Percentiles rank a stretch among this genome's conserved stretches.
phyloP scores from a whole-genome alignment of 768 basidiomycete genomes.

The Macrolepiota albuminosa region DNA sequence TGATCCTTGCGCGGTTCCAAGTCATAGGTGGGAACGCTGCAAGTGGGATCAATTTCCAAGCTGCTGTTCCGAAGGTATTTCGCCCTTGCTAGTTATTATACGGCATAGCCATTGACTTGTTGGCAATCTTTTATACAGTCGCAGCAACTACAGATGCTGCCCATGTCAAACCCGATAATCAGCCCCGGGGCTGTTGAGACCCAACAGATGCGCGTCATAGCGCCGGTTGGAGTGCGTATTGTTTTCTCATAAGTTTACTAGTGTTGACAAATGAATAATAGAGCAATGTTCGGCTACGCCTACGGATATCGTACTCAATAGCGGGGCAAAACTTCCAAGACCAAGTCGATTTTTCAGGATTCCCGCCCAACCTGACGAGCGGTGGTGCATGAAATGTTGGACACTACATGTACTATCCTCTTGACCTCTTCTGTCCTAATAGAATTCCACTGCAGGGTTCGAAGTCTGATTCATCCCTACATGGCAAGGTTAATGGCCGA shows the following conservation, averaged over 20 bases:
- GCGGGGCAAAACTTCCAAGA: slow-evolving; percentile 75
- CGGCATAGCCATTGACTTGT: not conserved
- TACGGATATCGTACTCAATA: slow-evolving; percentile 77
- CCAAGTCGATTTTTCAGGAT: slow-evolving; percentile 91
- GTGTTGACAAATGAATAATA: slow-evolving; percentile 26
- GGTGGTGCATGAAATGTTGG: slow-evolving; percentile 25
- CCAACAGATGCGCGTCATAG: slow-evolving; percentile 91
- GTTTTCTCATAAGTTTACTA: not conserved
- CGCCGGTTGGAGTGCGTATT: slow-evolving; percentile 75
- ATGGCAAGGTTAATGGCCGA: not conserved
- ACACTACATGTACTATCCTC: not conserved
- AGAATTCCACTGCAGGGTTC: slow-evolving; percentile 9
- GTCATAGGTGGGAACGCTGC: slow-evolving; percentile 49
- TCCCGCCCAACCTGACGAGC: slow-evolving; percentile 71
- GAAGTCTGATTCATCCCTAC: not conserved
- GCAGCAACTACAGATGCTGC: slow-evolving; percentile 96
- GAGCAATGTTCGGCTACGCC: slow-evolving; percentile 79
- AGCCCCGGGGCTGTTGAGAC: slow-evolving; percentile 79
- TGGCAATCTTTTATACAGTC: slow-evolving; percentile 45
- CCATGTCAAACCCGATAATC: slow-evolving; percentile 87
- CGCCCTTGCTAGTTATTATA: slow-evolving; percentile 1
- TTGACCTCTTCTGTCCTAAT: not conserved
- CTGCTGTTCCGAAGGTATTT: slow-evolving; percentile 89
- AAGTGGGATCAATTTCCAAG: slow-evolving; percentile 84
- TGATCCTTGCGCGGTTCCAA: slow-evolving; percentile 87